Evolutionary conservation across 352 stramenopile species (phyloP).

Genomic region (Pilasporangium apinafurcum): DNA sequence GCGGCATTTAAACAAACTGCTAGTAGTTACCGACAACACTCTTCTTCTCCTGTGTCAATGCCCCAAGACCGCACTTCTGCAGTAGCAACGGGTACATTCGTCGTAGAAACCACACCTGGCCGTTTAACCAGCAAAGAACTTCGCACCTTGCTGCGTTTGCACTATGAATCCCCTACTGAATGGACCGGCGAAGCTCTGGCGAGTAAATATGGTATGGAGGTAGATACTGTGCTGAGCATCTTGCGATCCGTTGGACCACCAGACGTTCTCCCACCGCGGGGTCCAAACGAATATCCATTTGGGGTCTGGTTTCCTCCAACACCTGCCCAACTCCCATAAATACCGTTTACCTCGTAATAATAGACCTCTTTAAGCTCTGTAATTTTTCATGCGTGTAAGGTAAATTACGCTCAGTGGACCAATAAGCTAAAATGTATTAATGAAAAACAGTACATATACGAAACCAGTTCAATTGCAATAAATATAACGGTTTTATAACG

Average conservation of each 20-base stretch:
- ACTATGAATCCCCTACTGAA: conserved; percentile 49
- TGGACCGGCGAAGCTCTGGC: conserved; percentile 45
- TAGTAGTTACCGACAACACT: conserved; percentile 50
- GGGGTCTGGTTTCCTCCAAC: conserved; percentile 42
- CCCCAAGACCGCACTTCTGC: conserved; percentile 48
- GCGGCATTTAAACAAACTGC: conserved; percentile 51
- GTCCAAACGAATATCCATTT: conserved; percentile 37
- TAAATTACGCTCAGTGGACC: too few relatives aligned
- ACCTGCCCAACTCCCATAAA: not conserved
- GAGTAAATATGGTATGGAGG: conserved; percentile 38
- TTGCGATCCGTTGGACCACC: conserved; percentile 33
- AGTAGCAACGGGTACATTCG: conserved; percentile 26
- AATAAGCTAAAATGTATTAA: too few relatives aligned
- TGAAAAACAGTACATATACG: too few relatives aligned
- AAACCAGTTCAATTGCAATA: too few relatives aligned
- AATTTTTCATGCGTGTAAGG: not conserved
- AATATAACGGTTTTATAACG: too few relatives aligned
- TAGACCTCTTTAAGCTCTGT: not conserved
- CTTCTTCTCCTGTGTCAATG: conserved; percentile 28
- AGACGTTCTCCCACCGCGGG: conserved; percentile 48
- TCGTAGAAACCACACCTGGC: conserved; percentile 28
- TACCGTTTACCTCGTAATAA: not conserved
- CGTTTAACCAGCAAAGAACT: conserved; percentile 51
- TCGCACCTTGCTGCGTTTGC: conserved; percentile 46
- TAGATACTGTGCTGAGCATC: conserved; percentile 24